phyloP scores from a whole-genome alignment of 352 stramenopile genomes.

The Pythium coloratum region DNA sequence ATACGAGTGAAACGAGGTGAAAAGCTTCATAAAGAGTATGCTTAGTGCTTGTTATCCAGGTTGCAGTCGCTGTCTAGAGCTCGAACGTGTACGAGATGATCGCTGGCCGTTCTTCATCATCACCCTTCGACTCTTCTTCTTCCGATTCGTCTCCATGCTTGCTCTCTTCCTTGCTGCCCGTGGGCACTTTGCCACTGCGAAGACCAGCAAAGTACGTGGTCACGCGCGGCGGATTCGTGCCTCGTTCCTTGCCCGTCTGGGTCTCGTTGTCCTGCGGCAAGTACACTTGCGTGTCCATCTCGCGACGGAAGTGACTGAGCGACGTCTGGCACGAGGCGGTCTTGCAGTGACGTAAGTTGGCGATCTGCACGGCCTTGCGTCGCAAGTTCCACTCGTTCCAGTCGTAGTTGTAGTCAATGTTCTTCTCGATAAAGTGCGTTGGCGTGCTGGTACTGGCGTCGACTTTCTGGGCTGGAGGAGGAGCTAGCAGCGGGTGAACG shows the following conservation, averaged over 20 bases:
- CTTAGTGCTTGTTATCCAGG: no score
- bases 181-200: constrained; percentile 36
- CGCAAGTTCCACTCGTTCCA: constrained; percentile 95
- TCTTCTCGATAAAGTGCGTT: constrained; percentile 91
- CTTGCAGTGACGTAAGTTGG: constrained; percentile 89
- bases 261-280: constrained; percentile 52
- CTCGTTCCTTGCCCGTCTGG: constrained; percentile 81
- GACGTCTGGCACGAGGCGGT: constrained; percentile 89
- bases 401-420: constrained; percentile 91
- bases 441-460: constrained; percentile 90
- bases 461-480: constrained; percentile 57
- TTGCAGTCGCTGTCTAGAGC: constrained; percentile 27
- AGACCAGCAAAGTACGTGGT: constrained; percentile 81
- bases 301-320: constrained; percentile 86
- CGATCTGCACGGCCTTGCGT: constrained; percentile 87
- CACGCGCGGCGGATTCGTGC: constrained; percentile 82
- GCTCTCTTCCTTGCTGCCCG: constrained; percentile 31
- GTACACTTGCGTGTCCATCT: constrained; percentile 90
- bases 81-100: constrained; percentile 78
- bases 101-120: constrained; percentile 37
- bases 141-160: constrained; percentile 30
- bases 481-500: constrained; percentile 64
- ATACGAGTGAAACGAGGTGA: background rate
- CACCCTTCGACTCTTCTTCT: constrained; percentile 24
- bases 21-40: no score